phyloP scores from a whole-genome alignment of 2,329 filamentous ascomycete genomes.

The Aurifilum marmelostoma region DNA sequence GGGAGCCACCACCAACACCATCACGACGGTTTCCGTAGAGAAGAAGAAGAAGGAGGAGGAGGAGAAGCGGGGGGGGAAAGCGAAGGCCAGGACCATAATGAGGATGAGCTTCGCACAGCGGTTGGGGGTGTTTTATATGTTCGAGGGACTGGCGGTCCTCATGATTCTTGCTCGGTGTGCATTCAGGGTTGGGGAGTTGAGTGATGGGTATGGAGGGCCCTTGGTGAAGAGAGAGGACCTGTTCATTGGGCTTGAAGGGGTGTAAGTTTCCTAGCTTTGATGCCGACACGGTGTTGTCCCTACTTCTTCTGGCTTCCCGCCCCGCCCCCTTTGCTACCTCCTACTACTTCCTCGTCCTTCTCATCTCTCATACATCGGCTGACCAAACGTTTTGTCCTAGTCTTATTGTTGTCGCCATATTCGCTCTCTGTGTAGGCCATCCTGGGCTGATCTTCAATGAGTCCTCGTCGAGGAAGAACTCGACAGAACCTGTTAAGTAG shows the following conservation, averaged over 20 bases:
- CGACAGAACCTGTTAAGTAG: background rate
- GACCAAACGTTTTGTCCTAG: constrained; percentile 12
- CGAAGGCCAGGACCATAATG: constrained; percentile 7
- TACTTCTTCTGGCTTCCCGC: too few species aligned
- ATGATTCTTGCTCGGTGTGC: constrained; percentile 64
- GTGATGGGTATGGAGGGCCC: constrained; percentile 60
- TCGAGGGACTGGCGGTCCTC: constrained; percentile 56
- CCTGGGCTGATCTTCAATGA: constrained; percentile 22
- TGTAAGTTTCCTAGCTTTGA: background rate
- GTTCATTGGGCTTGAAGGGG: constrained; percentile 31
- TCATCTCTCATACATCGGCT: background rate
- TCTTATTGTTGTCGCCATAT: constrained; percentile 17
- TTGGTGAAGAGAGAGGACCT: constrained; percentile 46
- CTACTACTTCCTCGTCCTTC: too few species aligned
- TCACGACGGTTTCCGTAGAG: background rate
- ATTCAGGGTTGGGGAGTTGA: constrained; percentile 68
- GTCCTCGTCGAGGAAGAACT: background rate
- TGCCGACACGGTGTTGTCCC: background rate
- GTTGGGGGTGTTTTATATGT: constrained; percentile 55
- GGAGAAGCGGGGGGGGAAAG: background rate
- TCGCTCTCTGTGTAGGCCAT: constrained; percentile 23
- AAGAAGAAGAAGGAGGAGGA: background rate
- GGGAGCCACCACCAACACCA: background rate
- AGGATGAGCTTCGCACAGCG: constrained; percentile 27
- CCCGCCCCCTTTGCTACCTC: background rate